A percentile compares a stretch with the other conserved stretches of the same genome.
phyloP scores from a whole-genome alignment of 257 asterid genomes.

The Nicotiana knightiana region DNA sequence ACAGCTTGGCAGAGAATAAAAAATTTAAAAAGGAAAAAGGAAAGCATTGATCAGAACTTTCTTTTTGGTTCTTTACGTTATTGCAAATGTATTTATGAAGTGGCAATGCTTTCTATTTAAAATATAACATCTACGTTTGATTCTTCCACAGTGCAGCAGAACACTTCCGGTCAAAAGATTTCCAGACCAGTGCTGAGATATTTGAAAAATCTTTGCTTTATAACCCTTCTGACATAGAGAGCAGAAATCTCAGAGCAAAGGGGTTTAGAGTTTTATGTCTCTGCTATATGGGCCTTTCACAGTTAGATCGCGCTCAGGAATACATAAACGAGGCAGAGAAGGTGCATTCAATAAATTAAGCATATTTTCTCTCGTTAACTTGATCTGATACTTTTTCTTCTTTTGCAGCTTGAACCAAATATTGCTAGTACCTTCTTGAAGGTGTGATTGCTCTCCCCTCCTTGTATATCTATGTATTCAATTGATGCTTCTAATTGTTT shows the following conservation, averaged over 20 bases:
- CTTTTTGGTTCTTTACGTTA: neutral
- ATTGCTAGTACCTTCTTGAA: slow-evolving; percentile 82
- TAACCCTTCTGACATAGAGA: slow-evolving; percentile 71
- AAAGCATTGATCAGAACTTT: neutral
- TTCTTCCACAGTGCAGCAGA: slow-evolving; percentile 68
- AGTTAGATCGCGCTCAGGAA: slow-evolving; percentile 93
- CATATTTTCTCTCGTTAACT: slow-evolving; percentile 11
- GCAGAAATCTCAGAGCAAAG: slow-evolving; percentile 74
- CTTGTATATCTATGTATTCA: neutral
- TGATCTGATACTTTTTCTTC: slow-evolving; percentile 18
- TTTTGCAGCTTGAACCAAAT: slow-evolving; percentile 91
- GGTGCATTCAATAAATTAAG: slow-evolving; percentile 34
- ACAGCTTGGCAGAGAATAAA: neutral
- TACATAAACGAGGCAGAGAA: slow-evolving; percentile 92
- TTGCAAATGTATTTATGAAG: neutral
- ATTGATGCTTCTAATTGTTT: neutral
- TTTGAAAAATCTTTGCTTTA: slow-evolving; percentile 87
- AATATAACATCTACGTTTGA: neutral
- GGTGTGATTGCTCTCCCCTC: slow-evolving; percentile 44
- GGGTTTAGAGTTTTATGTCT: slow-evolving; percentile 87
- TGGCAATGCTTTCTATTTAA: neutral
- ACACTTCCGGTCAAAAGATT: slow-evolving; percentile 75
- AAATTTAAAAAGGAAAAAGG: neutral
- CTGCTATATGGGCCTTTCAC: slow-evolving; percentile 77
- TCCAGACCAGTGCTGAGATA: slow-evolving; percentile 68